Conservation (phyloP, 2,329 filamentous ascomycete genomes). For the Leptographium lundbergii region DNA sequence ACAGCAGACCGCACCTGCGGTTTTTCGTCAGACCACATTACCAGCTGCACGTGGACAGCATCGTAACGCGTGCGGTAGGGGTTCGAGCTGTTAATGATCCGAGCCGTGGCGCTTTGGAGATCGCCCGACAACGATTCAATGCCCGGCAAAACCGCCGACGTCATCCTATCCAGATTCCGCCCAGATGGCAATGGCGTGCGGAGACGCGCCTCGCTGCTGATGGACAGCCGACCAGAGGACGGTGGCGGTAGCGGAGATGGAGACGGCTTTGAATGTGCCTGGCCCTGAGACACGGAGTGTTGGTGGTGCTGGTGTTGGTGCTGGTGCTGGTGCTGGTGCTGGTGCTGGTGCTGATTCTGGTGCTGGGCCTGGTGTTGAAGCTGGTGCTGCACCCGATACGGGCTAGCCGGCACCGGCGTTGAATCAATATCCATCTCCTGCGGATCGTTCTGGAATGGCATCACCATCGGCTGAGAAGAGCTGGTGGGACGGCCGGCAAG, state of each 20-base stretch:
- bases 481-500: slow-evolving; percentile 23
- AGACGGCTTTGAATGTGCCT: not conserved
- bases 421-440: slow-evolving; percentile 45
- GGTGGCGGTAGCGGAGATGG: slow-evolving; percentile 12
- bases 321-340: not conserved
- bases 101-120: slow-evolving; percentile 36
- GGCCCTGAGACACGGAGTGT: not conserved
- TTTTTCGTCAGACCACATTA: slow-evolving; percentile 44
- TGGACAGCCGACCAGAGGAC: slow-evolving; percentile 21
- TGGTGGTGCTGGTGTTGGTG: not conserved
- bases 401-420: slow-evolving; percentile 14
- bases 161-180: slow-evolving; percentile 38
- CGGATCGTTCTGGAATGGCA: slow-evolving; percentile 29
- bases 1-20: slow-evolving; percentile 29
- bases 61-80: slow-evolving; percentile 40
- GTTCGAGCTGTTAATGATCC: slow-evolving; percentile 30
- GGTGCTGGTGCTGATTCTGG: slow-evolving; percentile 1
- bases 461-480: slow-evolving; percentile 26
- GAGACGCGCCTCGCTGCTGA: slow-evolving; percentile 32
- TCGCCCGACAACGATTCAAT: slow-evolving; percentile 39
- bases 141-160: slow-evolving; percentile 30
- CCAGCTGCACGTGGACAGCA: slow-evolving; percentile 37
- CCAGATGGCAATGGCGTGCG: slow-evolving; percentile 45
- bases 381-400: not conserved
- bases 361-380: slow-evolving; percentile 1